Conservation (phyloP, 805 yeast genomes). For the Myxozyma neotropica region DNA sequence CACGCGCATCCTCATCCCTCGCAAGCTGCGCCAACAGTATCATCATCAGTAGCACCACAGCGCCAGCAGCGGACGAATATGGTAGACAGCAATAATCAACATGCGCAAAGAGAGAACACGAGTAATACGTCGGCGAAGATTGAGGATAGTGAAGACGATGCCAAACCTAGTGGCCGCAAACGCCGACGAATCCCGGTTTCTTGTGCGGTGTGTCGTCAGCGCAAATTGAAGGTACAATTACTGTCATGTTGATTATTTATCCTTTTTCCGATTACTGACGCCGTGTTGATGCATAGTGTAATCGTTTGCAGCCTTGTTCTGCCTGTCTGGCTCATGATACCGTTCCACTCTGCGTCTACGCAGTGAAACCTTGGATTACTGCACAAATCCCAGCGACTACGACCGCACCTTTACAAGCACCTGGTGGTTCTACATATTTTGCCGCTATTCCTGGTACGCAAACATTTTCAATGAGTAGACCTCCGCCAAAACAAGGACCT, state of each 20-base stretch:
- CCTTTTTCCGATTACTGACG: neutral
- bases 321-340: slow-evolving; percentile 30
- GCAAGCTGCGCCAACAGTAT: neutral
- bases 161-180: slow-evolving; percentile 12
- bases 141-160: neutral
- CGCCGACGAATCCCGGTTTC: slow-evolving; percentile 33
- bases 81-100: too few relatives aligned
- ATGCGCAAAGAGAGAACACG: neutral
- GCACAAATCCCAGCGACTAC: neutral
- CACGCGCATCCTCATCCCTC: neutral
- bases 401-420: neutral
- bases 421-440: neutral
- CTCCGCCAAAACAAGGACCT: neutral
- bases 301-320: slow-evolving; percentile 32
- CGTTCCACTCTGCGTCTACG: slow-evolving; percentile 27
- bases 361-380: slow-evolving; percentile 32
- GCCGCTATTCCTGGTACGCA: slow-evolving; percentile 12
- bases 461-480: slow-evolving; percentile 13
- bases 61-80: too few relatives aligned
- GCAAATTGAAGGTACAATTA: slow-evolving; percentile 30
- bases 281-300: too few relatives aligned
- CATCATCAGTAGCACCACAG: neutral
- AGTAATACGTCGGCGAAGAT: neutral
- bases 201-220: slow-evolving; percentile 35
- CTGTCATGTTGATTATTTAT: too few relatives aligned